Evolutionary conservation across 225 moss, liverwort and hornwort genomes (phyloP).

Genomic region (Neckera pumila): DNA sequence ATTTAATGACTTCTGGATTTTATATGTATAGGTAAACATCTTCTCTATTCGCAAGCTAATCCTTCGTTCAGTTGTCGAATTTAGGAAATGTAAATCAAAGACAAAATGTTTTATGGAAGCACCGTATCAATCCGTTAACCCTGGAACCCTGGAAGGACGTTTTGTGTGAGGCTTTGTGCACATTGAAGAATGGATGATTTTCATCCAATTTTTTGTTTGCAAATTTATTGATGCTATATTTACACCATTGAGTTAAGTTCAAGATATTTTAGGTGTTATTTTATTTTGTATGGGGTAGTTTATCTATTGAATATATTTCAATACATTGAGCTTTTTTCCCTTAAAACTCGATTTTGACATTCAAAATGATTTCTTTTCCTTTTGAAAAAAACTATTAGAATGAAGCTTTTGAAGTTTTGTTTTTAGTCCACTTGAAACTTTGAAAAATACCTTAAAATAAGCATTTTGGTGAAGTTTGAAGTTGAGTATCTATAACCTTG

Average conservation of each 20-base stretch:
- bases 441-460: background rate
- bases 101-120: background rate
- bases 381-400: background rate
- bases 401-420: background rate
- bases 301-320: background rate
- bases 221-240: background rate
- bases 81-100: background rate
- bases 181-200: background rate
- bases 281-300: background rate
- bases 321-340: background rate
- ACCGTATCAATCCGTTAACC: background rate
- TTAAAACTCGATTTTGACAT: background rate
- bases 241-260: background rate
- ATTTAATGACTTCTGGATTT: background rate
- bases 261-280: background rate
- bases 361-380: background rate
- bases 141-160: background rate
- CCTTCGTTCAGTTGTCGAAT: background rate
- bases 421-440: background rate
- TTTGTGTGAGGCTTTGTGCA: too few relatives aligned
- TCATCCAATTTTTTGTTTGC: background rate
- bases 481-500: background rate
- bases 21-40: too few relatives aligned
- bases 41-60: background rate
- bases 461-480: background rate